These are phyloP conservation scores for Trichoderma arundinaceum DNA, from an alignment of 2,329 filamentous ascomycete species.

Conservation along the genomic window DNA sequence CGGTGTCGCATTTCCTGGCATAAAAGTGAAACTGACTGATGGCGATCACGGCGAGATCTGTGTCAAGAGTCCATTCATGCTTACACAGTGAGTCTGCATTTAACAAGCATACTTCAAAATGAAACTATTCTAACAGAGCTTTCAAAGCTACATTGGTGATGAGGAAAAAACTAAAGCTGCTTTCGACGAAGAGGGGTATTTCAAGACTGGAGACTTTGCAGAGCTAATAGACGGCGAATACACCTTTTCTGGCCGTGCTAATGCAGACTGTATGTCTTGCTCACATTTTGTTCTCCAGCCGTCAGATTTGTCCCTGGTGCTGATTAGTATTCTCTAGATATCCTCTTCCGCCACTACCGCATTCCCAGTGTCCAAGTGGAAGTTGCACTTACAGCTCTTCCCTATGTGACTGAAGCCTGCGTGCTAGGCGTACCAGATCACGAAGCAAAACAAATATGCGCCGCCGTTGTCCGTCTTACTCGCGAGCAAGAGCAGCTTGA, in stretches of 20 bases:
- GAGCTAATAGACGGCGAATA: slow-evolving; percentile 58
- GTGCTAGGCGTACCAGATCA: slow-evolving; percentile 36
- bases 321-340: slow-evolving; percentile 30
- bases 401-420: slow-evolving; percentile 36
- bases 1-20: slow-evolving; percentile 22
- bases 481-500: slow-evolving; percentile 11
- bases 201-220: slow-evolving; percentile 87
- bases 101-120: not conserved
- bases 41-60: slow-evolving; percentile 36
- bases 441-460: slow-evolving; percentile 35
- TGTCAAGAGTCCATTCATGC: slow-evolving; percentile 34
- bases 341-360: slow-evolving; percentile 26
- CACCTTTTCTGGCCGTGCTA: slow-evolving; percentile 35
- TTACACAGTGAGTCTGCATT: slow-evolving; percentile 32
- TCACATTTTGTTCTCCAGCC: not conserved
- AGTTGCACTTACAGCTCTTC: slow-evolving; percentile 31
- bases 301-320: not conserved
- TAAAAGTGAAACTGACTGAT: slow-evolving; percentile 32
- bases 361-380: slow-evolving; percentile 35
- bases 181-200: slow-evolving; percentile 85
- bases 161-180: slow-evolving; percentile 77
- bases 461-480: slow-evolving; percentile 33
- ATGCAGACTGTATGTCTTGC: slow-evolving; percentile 34
- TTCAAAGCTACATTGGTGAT: slow-evolving; percentile 47
- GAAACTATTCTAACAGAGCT: not conserved